phyloP scores from a whole-genome alignment of 768 basidiomycete genomes.

The Amyloporia xantha region DNA sequence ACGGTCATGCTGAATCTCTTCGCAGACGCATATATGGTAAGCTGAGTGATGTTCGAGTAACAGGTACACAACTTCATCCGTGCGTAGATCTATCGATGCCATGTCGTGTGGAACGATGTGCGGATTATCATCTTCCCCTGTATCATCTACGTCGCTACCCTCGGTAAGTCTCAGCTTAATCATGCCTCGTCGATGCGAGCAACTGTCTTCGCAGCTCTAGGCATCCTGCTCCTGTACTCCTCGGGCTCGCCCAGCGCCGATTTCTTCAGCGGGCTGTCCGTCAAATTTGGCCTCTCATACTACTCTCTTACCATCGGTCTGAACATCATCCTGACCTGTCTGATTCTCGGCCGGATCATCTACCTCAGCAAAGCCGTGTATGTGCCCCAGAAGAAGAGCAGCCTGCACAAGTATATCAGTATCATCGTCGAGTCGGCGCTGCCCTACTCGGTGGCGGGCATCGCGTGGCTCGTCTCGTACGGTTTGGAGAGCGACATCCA shows the following conservation, averaged over 20 bases:
- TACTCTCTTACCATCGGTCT: slow-evolving; percentile 30
- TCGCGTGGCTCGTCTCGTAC: too few relatives aligned
- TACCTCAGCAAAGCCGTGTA: too few relatives aligned
- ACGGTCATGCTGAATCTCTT: slow-evolving; percentile 23
- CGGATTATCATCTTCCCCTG: slow-evolving; percentile 8
- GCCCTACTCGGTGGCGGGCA: too few relatives aligned
- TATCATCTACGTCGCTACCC: slow-evolving; percentile 11
- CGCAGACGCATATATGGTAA: slow-evolving; percentile 34
- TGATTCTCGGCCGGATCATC: too few relatives aligned
- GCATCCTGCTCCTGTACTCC: slow-evolving; percentile 5
- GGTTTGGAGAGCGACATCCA: slow-evolving; percentile 5
- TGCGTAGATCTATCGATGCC: not conserved
- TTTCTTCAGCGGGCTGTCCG: slow-evolving; percentile 31
- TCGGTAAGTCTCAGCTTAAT: not conserved
- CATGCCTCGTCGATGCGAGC: too few relatives aligned
- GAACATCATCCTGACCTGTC: slow-evolving; percentile 30
- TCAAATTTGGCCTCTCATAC: slow-evolving; percentile 31
- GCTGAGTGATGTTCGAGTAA: too few relatives aligned
- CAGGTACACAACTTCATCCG: too few relatives aligned
- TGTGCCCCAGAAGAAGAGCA: too few relatives aligned
- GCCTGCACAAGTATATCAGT: too few relatives aligned
- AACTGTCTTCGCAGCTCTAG: slow-evolving; percentile 1
- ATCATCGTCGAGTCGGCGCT: too few relatives aligned
- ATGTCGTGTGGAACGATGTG: not conserved
- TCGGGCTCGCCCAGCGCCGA: slow-evolving; percentile 9